Conservation (phyloP, 2,329 filamentous ascomycete genomes). For the Beauveria caledonica region DNA sequence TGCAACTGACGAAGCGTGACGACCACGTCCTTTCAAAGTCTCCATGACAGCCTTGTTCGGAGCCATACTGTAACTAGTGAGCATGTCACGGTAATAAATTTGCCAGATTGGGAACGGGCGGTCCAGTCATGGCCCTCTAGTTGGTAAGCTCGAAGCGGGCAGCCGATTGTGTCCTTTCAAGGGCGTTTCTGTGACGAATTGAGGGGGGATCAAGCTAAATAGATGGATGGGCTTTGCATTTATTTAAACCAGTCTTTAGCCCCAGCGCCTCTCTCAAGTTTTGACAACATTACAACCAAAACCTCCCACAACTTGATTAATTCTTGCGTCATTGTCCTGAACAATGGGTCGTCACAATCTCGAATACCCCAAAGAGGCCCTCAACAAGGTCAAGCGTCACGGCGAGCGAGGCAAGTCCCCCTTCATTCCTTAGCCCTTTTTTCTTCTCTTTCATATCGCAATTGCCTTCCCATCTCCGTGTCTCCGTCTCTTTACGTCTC, state of each 20-base stretch:
- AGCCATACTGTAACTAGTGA: no score
- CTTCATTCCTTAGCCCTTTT: background rate
- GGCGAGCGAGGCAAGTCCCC: slow-evolving; percentile 48
- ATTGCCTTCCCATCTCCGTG: background rate
- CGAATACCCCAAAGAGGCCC: slow-evolving; percentile 54
- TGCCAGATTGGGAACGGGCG: background rate
- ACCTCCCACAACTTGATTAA: background rate
- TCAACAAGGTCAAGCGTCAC: slow-evolving; percentile 61
- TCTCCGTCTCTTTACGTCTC: no score
- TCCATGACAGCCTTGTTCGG: no score
- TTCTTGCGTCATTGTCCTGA: no score
- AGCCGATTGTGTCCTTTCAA: background rate
- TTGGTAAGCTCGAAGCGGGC: background rate
- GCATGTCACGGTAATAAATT: background rate
- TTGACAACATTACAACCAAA: background rate
- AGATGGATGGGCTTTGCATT: background rate
- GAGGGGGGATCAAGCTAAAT: background rate
- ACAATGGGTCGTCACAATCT: slow-evolving; percentile 32
- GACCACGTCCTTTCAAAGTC: no score
- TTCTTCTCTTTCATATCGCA: no score
- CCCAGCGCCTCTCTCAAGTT: background rate
- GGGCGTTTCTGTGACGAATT: background rate
- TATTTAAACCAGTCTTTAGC: background rate
- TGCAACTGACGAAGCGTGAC: background rate
- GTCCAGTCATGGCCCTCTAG: background rate